Evolutionary conservation across 2,329 filamentous ascomycete species (phyloP), one percentile per base, ranked within the genome.

Genomic region (Talaromyces sp.): DNA sequence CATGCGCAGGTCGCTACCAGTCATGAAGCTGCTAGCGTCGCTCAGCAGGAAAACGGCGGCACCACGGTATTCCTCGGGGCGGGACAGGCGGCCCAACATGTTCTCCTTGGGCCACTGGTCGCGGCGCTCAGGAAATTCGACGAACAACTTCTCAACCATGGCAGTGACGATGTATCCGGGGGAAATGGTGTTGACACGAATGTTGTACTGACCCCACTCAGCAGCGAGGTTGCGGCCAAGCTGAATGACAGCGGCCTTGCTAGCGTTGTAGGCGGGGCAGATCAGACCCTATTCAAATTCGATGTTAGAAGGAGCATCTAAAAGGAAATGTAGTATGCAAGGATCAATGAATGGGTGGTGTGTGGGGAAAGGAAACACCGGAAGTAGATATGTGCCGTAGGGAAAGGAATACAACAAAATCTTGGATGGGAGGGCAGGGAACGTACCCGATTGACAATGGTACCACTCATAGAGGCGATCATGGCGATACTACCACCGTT

Each of bases 21-120:
- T 83, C 78, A 82, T 82, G 66, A 82, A 83, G 54, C 72, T 77
- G 62, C 77, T 81, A 7, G 77, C 77, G 56, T 79, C 76, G 51
- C 75, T 77, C 29, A 79, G 62, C 54, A 79, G 64, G 58, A 78
- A 79, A 33, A 79, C 71, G 1, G 76, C 75, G 1, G 76, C 75
- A 5, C 77, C 87, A 44, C 86, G 82, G 70, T 88, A 90, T 70
- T 91, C 88, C 44, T 85, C 77, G 0, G 88, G 87, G 19, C 73
- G 75, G 65, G 86, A 88, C 54, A 91, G 76, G 30, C 85, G 81
- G 24, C 82, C 85, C 48, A 96, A 79, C 90, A 96, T 94, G 73
- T 95, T 96, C 73, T 93, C 86, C 63, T 82, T 87, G 14, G 89
- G 84, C 91, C 91, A 96, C 55, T 86, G 82, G 8, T 68, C 91